These are phyloP conservation scores for Scheffersomyces parashehatae DNA, from an alignment of 1,139 yeast genomes.

Conservation along the genomic window DNA sequence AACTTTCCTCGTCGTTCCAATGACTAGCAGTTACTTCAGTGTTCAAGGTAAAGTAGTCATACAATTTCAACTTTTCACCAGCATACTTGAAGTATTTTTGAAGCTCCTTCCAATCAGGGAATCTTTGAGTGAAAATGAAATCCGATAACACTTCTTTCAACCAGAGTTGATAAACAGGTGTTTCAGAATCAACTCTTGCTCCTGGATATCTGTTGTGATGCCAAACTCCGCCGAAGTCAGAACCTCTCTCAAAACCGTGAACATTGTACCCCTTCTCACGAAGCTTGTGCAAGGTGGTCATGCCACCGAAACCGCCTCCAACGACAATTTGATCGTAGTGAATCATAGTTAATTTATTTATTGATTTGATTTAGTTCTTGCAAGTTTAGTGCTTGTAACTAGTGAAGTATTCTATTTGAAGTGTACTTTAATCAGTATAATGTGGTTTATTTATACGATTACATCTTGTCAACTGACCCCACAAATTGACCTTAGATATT, in stretches of 20 bases:
- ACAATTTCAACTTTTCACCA: neutral
- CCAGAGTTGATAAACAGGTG: slow-evolving; percentile 1
- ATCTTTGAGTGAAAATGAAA: neutral
- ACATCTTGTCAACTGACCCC: neutral
- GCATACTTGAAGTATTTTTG: slow-evolving; percentile 1
- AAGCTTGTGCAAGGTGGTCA: slow-evolving; percentile 1
- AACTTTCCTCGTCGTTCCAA: neutral
- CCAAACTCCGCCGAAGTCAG: neutral
- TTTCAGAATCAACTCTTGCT: slow-evolving; percentile 1
- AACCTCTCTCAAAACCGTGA: slow-evolving; percentile 1
- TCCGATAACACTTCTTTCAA: slow-evolving; percentile 1
- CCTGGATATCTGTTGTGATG: slow-evolving; percentile 1
- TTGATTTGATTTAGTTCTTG: neutral
- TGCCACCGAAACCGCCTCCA: slow-evolving; percentile 1
- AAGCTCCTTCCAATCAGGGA: slow-evolving; percentile 1
- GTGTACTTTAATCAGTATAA: neutral
- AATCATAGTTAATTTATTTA: neutral
- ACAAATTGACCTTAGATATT: neutral
- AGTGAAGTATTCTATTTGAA: neutral
- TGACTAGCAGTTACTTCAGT: slow-evolving; percentile 1
- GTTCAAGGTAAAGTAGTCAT: neutral
- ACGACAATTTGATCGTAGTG: slow-evolving; percentile 1
- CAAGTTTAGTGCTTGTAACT: neutral
- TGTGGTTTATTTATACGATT: neutral
- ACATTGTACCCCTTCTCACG: neutral